Conservation (phyloP, 1,284 basidiomycete genomes). For the Ustilago nuda region DNA sequence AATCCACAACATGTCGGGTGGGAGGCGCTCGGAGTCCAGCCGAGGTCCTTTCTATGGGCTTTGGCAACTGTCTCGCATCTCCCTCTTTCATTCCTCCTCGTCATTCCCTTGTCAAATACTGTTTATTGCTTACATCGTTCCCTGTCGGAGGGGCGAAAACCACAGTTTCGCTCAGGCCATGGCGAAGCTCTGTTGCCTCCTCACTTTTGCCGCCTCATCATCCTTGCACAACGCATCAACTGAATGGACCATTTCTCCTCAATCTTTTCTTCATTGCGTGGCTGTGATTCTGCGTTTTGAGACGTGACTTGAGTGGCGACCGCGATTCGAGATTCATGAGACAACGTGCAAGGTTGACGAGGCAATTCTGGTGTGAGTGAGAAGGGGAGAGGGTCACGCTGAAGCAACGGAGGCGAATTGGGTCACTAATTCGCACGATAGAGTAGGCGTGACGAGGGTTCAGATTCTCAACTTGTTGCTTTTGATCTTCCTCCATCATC, state of each 20-base stretch:
- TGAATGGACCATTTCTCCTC: conserved; percentile 44
- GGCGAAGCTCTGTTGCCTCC: background rate
- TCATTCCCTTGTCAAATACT: conserved; percentile 26
- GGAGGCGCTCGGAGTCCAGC: conserved; percentile 14
- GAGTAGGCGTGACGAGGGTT: background rate
- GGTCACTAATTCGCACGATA: background rate
- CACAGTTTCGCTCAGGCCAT: conserved; percentile 1
- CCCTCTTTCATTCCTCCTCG: background rate
- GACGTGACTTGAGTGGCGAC: background rate
- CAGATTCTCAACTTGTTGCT: background rate
- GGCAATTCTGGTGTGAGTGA: background rate
- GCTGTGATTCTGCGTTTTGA: background rate
- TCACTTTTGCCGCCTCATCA: conserved; percentile 35
- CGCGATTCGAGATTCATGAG: background rate
- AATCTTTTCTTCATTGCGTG: background rate
- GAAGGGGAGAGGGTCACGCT: conserved; percentile 12
- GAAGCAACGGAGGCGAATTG: background rate
- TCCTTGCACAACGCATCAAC: conserved; percentile 49
- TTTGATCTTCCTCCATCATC: background rate
- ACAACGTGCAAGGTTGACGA: background rate
- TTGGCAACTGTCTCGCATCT: conserved; percentile 8
- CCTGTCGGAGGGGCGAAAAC: background rate
- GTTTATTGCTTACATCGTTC: conserved; percentile 12
- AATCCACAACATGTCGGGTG: background rate
- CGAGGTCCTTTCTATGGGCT: conserved; percentile 4